A percentile compares a stretch with the other conserved stretches of the same genome.
Conservation (phyloP, 805 yeast species). For the Schizosaccharomyces cryophilus region DNA sequence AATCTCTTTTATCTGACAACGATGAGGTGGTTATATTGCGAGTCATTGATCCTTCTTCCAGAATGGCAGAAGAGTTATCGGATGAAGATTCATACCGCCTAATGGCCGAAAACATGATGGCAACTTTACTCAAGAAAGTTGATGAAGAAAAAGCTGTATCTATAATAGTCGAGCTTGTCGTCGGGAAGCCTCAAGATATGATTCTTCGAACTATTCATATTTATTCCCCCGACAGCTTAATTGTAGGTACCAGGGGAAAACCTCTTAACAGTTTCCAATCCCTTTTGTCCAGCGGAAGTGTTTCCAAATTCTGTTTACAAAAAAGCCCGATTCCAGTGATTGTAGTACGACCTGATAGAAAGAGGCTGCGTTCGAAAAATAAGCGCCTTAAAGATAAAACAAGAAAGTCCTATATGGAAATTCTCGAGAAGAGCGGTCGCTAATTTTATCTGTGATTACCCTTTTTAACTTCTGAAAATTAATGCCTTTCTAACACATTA, state of each 20-base stretch:
- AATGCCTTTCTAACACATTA: not conserved
- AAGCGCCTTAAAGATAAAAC: conserved; percentile 15
- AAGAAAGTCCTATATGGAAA: conserved; percentile 11
- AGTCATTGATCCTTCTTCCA: conserved; percentile 17
- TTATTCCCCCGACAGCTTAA: conserved; percentile 22
- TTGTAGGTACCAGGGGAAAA: conserved; percentile 23
- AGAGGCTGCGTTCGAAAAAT: conserved; percentile 13
- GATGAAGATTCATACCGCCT: conserved; percentile 12
- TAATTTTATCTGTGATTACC: not conserved
- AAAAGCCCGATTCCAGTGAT: conserved; percentile 23
- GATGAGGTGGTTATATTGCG: conserved; percentile 23
- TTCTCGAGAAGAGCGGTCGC: conserved; percentile 8
- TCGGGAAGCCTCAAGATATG: conserved; percentile 21
- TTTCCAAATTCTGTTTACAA: conserved; percentile 25
- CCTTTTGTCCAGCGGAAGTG: conserved; percentile 19
- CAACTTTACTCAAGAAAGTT: conserved; percentile 16
- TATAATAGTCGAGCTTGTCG: conserved; percentile 20
- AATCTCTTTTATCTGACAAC: conserved; percentile 21
- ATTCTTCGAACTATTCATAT: conserved; percentile 20
- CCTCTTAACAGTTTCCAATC: conserved; percentile 18
- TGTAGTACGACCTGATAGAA: conserved; percentile 20
- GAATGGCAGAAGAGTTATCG: conserved; percentile 4
- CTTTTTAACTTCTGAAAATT: not conserved
- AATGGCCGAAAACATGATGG: conserved; percentile 16
- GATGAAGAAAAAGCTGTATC: conserved; percentile 17